These are phyloP conservation scores for Thielaviopsis ethacetica DNA, from an alignment of 2,329 filamentous ascomycete species.

Conservation along the genomic window DNA sequence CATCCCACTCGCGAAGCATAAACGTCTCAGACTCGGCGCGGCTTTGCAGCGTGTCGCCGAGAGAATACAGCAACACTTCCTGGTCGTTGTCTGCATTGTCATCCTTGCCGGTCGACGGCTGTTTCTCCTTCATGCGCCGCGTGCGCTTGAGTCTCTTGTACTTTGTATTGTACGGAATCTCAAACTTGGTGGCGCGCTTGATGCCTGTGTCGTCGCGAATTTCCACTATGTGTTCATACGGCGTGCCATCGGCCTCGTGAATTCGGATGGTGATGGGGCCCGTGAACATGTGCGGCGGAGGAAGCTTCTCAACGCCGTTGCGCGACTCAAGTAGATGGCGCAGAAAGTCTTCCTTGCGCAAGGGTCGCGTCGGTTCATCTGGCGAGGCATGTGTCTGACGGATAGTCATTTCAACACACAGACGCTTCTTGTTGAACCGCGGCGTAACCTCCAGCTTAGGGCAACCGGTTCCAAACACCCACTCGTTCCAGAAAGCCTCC, in stretches of 20 bases:
- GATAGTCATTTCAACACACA: constrained; percentile 85
- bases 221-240: constrained; percentile 94
- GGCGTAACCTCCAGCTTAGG: constrained; percentile 76
- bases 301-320: constrained; percentile 49
- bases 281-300: constrained; percentile 67
- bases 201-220: constrained; percentile 66
- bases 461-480: constrained; percentile 78
- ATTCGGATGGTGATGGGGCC: constrained; percentile 96
- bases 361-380: constrained; percentile 26
- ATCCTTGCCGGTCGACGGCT: constrained; percentile 24
- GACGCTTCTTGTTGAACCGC: constrained; percentile 91
- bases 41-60: constrained; percentile 77
- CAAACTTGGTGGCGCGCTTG: constrained; percentile 55
- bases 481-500: constrained; percentile 85
- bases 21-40: constrained; percentile 71
- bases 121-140: constrained; percentile 63
- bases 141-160: constrained; percentile 94
- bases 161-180: constrained; percentile 97
- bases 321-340: constrained; percentile 69
- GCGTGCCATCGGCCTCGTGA: constrained; percentile 93
- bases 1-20: constrained; percentile 76
- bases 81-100: constrained; percentile 10
- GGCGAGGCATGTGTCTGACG: constrained; percentile 45
- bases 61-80: constrained; percentile 64
- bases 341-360: constrained; percentile 59